These are phyloP conservation scores for Annulohypoxylon maeteangense DNA, from an alignment of 495 filamentous ascomycete species.

Conservation along the genomic window DNA sequence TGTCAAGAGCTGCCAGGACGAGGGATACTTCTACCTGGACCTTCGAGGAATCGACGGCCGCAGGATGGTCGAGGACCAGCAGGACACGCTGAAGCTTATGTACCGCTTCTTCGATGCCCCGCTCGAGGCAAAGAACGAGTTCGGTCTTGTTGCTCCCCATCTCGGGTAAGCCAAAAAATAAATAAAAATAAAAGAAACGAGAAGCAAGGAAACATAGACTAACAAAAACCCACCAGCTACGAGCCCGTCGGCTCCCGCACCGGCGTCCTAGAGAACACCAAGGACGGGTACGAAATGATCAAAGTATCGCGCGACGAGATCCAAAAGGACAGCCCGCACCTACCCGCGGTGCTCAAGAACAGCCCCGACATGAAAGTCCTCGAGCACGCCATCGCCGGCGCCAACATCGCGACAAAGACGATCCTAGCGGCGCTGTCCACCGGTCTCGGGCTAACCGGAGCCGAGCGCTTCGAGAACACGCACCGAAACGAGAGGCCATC, in stretches of 20 bases:
- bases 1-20: constrained; percentile 57
- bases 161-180: constrained; percentile 46
- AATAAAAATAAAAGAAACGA: constrained; percentile 15
- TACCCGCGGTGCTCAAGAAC: constrained; percentile 61
- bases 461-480: constrained; percentile 61
- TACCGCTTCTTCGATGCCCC: constrained; percentile 62
- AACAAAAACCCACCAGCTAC: constrained; percentile 49
- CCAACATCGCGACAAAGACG: constrained; percentile 63
- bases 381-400: constrained; percentile 58
- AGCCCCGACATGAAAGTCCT: constrained; percentile 58
- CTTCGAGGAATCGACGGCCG: constrained; percentile 60
- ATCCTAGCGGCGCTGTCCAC: constrained; percentile 63
- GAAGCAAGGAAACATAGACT: constrained; percentile 9
- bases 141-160: constrained; percentile 58
- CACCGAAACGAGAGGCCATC: constrained; percentile 63
- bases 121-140: constrained; percentile 62
- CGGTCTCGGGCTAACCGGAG: constrained; percentile 55
- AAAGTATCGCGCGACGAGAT: constrained; percentile 63
- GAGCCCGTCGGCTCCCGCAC: constrained; percentile 62
- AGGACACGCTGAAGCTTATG: constrained; percentile 62
- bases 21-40: constrained; percentile 68
- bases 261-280: constrained; percentile 60
- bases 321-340: constrained; percentile 55
- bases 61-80: constrained; percentile 58
- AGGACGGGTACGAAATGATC: constrained; percentile 66